Evolutionary conservation across 1,284 basidiomycete species (phyloP).

Genomic region (Meripilus lineatus): DNA sequence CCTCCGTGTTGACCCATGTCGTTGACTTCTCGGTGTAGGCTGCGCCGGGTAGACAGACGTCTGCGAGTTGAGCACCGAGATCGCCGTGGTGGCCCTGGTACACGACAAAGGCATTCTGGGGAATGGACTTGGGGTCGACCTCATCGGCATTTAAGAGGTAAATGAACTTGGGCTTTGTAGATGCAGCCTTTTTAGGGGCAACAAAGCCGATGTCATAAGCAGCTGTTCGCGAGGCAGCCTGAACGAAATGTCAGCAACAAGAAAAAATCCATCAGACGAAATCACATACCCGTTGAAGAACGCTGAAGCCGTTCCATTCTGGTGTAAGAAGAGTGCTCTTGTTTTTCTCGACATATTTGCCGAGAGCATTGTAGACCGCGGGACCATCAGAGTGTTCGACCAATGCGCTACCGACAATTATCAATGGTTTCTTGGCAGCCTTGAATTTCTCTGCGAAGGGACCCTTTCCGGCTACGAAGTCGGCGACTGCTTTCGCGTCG

Average conservation of each 20-base stretch:
- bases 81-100: conserved; percentile 99
- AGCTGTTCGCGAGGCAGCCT: conserved; percentile 88
- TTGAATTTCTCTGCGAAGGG: conserved; percentile 86
- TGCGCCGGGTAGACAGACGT: conserved; percentile 89
- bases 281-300: conserved; percentile 80
- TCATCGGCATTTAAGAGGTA: conserved; percentile 98
- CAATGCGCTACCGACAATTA: conserved; percentile 89
- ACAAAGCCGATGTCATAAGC: conserved; percentile 95
- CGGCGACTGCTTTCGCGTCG: conserved; percentile 73
- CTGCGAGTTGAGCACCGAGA: conserved; percentile 92
- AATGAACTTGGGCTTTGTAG: conserved; percentile 88
- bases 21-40: conserved; percentile 96
- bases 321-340: conserved; percentile 74
- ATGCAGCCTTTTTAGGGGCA: conserved; percentile 73
- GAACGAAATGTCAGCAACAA: conserved; percentile 8
- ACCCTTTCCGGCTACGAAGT: conserved; percentile 77
- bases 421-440: conserved; percentile 88
- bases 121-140: conserved; percentile 87
- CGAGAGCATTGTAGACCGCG: conserved; percentile 74
- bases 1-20: conserved; percentile 98
- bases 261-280: not conserved
- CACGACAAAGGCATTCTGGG: conserved; percentile 93
- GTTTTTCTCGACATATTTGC: conserved; percentile 80
- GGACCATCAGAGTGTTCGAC: conserved; percentile 86
- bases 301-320: conserved; percentile 95